Conservation (phyloP, 2,329 filamentous ascomycete species). For the Pseudogymnoascus sp. region DNA sequence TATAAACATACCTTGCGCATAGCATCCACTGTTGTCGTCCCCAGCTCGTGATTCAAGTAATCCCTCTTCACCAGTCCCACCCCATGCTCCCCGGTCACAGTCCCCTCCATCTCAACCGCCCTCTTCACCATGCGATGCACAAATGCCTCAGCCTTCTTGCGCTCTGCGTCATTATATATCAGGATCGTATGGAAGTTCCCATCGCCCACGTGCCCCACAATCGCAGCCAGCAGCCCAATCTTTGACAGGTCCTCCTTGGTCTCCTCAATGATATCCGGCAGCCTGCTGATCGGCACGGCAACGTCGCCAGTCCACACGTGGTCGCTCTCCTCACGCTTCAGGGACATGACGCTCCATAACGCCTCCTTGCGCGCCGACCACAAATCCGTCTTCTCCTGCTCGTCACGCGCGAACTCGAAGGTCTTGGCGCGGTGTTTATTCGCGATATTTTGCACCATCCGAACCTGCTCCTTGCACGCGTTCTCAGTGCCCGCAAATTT, state of each 20-base stretch:
- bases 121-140: slow-evolving; percentile 81
- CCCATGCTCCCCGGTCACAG: slow-evolving; percentile 77
- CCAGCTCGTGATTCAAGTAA: slow-evolving; percentile 70
- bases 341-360: slow-evolving; percentile 69
- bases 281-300: slow-evolving; percentile 66
- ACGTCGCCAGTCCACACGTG: slow-evolving; percentile 82
- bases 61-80: slow-evolving; percentile 79
- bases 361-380: slow-evolving; percentile 81
- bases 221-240: slow-evolving; percentile 50
- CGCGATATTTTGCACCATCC: slow-evolving; percentile 55
- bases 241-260: slow-evolving; percentile 55
- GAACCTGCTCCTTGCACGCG: slow-evolving; percentile 71
- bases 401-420: slow-evolving; percentile 68
- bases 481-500: slow-evolving; percentile 66
- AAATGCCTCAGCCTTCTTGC: slow-evolving; percentile 56
- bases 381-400: slow-evolving; percentile 64
- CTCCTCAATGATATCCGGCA: slow-evolving; percentile 69
- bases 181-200: slow-evolving; percentile 69
- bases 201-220: slow-evolving; percentile 65
- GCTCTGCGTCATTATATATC: slow-evolving; percentile 58
- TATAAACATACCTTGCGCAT: slow-evolving; percentile 64
- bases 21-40: slow-evolving; percentile 63
- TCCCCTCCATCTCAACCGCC: slow-evolving; percentile 76
- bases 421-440: slow-evolving; percentile 51
- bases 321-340: slow-evolving; percentile 50